Evolutionary conservation across 495 filamentous ascomycete species (phyloP).

Genomic region (Xylaria intraflava): DNA sequence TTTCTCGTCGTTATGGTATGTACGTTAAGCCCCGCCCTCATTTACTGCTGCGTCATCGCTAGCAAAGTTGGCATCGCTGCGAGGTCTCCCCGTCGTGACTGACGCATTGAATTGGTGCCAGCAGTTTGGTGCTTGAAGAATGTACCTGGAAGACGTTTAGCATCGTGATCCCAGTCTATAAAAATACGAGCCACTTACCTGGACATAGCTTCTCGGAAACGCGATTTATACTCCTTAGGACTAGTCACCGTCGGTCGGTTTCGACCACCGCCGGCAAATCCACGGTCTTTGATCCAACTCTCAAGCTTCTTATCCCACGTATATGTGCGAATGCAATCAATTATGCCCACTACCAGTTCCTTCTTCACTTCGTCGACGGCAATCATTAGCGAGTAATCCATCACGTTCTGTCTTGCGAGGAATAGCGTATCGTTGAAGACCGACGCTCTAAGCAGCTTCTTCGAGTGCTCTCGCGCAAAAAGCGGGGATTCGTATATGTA

Average conservation of each 20-base stretch:
- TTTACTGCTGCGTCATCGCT: slow-evolving; percentile 10
- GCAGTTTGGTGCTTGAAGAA: slow-evolving; percentile 44
- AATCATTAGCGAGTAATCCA: slow-evolving; percentile 99
- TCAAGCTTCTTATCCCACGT: slow-evolving; percentile 99
- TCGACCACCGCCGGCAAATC: slow-evolving; percentile 74
- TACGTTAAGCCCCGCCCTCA: neutral
- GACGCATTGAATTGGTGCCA: slow-evolving; percentile 39
- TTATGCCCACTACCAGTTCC: slow-evolving; percentile 94
- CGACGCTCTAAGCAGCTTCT: slow-evolving; percentile 76
- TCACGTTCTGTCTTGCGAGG: slow-evolving; percentile 84
- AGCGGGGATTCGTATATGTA: slow-evolving; percentile 97
- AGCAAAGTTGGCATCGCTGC: slow-evolving; percentile 7
- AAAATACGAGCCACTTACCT: slow-evolving; percentile 51
- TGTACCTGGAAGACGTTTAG: slow-evolving; percentile 32
- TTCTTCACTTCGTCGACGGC: slow-evolving; percentile 84
- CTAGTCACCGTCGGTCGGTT: slow-evolving; percentile 94
- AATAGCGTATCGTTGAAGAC: slow-evolving; percentile 97
- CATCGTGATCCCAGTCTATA: neutral
- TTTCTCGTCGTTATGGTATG: neutral
- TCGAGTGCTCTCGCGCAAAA: slow-evolving; percentile 88
- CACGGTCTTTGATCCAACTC: slow-evolving; percentile 96
- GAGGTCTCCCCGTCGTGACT: slow-evolving; percentile 8
- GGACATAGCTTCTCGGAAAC: slow-evolving; percentile 95
- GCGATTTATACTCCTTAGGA: slow-evolving; percentile 93
- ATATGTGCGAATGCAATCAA: slow-evolving; percentile 96